Evolutionary conservation across 176 grass and related monocot genomes (phyloP), one percentile per base, ranked within the genome.

Genomic region (Avena insularis): DNA sequence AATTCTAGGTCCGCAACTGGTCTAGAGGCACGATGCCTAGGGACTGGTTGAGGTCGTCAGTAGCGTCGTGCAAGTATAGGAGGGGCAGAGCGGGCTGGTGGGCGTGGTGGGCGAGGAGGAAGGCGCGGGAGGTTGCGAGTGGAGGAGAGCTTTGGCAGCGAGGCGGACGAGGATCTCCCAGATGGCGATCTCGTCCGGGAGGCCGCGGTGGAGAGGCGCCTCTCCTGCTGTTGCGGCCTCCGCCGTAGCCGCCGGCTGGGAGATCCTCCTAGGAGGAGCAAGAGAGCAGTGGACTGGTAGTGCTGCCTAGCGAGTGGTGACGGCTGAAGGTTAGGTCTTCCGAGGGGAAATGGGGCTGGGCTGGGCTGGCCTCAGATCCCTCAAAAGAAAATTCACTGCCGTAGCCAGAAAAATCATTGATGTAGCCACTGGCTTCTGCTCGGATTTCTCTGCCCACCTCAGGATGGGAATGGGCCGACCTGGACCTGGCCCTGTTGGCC

Each of bases 111-210:
- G 62, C 62, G 25, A 65, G 25, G 62, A 65, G 62, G 62, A 65
- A 65, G 12, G 5, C 62, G 25, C 62, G 25, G 62, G 25, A 31
- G 62, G n/a, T n/a, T n/a, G n/a, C n/a, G n/a, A n/a, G n/a, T n/a
- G n/a, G 62, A 65, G 62, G 62, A 65, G 62, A 13, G 62, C 11
- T 4, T 65, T 65, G 25, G 62, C n/a, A n/a, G n/a, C n/a, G n/a
- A 65, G 25, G 25, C 62, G 62, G 12, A 65, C 62, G 62, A 31
- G 62, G 62, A 65, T 65, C 25, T 65, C 62, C 62, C 62, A 65
- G 23, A 65, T 6, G 62, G 12, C 25, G 62, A 65, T 29, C 62
- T 65, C 62, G 2, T 65, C 62, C 62, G 25, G 62, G 1, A 65
- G 25, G 25, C 25, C 62, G 12, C 12, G 0, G 62, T 31, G 62